Conservation (phyloP, 768 basidiomycete species). For the Lentinula aciculospora region DNA sequence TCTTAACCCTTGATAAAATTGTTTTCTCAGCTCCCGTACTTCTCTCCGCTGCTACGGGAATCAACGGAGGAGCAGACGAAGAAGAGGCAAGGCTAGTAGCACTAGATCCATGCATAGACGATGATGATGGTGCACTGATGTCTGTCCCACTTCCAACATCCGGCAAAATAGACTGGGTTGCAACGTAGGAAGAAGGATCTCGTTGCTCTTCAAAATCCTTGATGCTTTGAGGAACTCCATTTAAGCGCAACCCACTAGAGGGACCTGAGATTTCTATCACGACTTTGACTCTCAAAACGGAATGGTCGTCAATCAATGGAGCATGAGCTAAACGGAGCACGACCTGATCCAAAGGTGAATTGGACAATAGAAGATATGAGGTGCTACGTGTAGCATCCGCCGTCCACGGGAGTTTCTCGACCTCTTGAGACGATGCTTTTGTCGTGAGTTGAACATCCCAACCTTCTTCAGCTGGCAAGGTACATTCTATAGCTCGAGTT, state of each 20-base stretch:
- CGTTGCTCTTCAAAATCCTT: slow-evolving; percentile 55
- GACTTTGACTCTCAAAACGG: slow-evolving; percentile 75
- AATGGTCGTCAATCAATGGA: slow-evolving; percentile 63
- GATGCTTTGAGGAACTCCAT: slow-evolving; percentile 73
- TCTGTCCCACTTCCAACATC: slow-evolving; percentile 53
- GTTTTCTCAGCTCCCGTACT: slow-evolving; percentile 69
- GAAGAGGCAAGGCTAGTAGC: slow-evolving; percentile 39
- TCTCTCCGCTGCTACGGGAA: slow-evolving; percentile 34
- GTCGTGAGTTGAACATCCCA: slow-evolving; percentile 85
- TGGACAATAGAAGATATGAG: slow-evolving; percentile 20
- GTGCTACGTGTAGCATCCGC: slow-evolving; percentile 48
- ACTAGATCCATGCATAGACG: slow-evolving; percentile 45
- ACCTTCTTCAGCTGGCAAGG: slow-evolving; percentile 69
- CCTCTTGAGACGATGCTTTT: slow-evolving; percentile 66
- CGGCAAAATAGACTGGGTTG: slow-evolving; percentile 46
- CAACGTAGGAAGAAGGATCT: slow-evolving; percentile 53
- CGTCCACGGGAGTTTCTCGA: slow-evolving; percentile 72
- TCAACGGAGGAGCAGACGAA: slow-evolving; percentile 24
- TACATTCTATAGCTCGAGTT: slow-evolving; percentile 73
- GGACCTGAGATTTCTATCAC: slow-evolving; percentile 77
- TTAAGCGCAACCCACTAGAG: slow-evolving; percentile 75
- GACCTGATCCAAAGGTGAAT: slow-evolving; percentile 40
- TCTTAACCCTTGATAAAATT: slow-evolving; percentile 77
- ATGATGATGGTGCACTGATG: slow-evolving; percentile 60
- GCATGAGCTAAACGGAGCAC: slow-evolving; percentile 70